phyloP scores from a whole-genome alignment of 192 early-diverging fungal species.

The Lobosporangium transversale region DNA sequence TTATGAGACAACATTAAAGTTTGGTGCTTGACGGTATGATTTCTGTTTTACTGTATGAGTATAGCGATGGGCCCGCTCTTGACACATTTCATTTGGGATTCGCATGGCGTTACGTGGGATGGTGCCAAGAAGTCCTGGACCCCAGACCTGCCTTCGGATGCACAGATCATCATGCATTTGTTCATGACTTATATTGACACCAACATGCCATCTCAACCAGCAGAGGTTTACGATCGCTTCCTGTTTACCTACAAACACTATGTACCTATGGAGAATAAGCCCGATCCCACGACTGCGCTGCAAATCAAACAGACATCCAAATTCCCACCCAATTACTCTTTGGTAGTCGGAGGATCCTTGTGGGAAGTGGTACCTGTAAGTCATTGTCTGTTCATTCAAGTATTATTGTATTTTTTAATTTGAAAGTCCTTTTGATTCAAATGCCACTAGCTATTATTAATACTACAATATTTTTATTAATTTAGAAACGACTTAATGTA shows the following conservation, averaged over 20 bases:
- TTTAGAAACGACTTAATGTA: constrained; percentile 52
- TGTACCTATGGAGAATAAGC: constrained; percentile 59
- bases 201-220: constrained; percentile 56
- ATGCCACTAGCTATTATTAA: no score
- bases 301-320: constrained; percentile 67
- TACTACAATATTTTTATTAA: no score
- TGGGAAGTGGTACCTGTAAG: constrained; percentile 65
- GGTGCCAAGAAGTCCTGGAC: constrained; percentile 30
- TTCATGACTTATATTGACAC: constrained; percentile 70
- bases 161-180: constrained; percentile 69
- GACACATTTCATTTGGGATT: constrained; percentile 46
- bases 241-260: constrained; percentile 67
- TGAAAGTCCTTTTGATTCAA: no score
- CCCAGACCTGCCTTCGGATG: constrained; percentile 58
- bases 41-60: not conserved
- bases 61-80: constrained; percentile 46
- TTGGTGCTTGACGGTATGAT: not conserved
- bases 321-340: constrained; percentile 61
- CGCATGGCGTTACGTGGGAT: constrained; percentile 35
- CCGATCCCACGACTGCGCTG: constrained; percentile 56
- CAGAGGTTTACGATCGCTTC: constrained; percentile 55
- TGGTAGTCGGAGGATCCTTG: constrained; percentile 62
- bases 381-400: no score
- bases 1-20: not conserved
- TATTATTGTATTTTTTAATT: no score